These are phyloP conservation scores for Calophaca sinica DNA, from an alignment of 306 rosid genomes.

Conservation along the genomic window DNA sequence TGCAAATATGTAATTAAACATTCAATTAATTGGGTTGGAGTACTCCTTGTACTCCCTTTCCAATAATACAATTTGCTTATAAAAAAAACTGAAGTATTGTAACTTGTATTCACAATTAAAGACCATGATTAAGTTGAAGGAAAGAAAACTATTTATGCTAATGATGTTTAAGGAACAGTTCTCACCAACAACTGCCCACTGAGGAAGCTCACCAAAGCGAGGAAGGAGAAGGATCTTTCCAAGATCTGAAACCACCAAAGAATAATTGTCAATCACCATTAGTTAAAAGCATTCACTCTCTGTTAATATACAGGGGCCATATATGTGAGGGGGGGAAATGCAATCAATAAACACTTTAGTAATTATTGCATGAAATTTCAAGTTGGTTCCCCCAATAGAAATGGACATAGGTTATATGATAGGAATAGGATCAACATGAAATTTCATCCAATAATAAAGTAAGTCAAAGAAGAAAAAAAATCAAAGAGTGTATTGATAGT, in stretches of 20 bases:
- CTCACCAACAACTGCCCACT: conserved; percentile 65
- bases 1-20: conserved; percentile 26
- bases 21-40: too few species aligned
- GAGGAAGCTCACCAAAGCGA: conserved; percentile 56
- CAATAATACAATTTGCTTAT: too few species aligned
- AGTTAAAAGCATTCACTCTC: background rate
- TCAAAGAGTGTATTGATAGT: too few species aligned
- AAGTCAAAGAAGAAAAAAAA: too few species aligned
- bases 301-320: background rate
- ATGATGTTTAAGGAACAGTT: background rate
- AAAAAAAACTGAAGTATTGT: too few species aligned
- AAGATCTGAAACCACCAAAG: conserved; percentile 49
- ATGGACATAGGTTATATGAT: background rate
- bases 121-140: background rate
- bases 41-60: too few species aligned
- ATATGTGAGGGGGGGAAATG: background rate
- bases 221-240: conserved; percentile 58
- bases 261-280: background rate
- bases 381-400: background rate
- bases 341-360: background rate
- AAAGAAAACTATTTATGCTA: background rate
- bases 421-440: background rate
- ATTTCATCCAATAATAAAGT: too few species aligned
- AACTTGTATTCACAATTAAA: too few species aligned
- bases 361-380: background rate